Conservation (phyloP, 2,329 filamentous ascomycete species). For the Colletotrichum orchidophilum region DNA sequence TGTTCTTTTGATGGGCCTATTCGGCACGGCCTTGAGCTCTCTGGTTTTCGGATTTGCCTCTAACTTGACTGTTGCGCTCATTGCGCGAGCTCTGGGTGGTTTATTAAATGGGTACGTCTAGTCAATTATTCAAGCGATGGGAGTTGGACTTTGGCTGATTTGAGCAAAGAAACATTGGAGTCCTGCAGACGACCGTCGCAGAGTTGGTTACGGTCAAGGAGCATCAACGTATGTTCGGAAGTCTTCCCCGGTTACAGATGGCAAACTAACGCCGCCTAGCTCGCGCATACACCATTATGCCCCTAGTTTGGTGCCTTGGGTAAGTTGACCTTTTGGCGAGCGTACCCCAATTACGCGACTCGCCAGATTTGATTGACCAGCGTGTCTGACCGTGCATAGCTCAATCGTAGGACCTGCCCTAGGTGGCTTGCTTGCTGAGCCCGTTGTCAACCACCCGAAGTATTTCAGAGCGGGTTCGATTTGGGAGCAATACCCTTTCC, state of each 20-base stretch:
- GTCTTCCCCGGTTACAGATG: constrained; percentile 13
- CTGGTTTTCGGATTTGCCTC: constrained; percentile 90
- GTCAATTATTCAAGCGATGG: neutral
- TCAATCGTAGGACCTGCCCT: constrained; percentile 94
- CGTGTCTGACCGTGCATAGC: constrained; percentile 54
- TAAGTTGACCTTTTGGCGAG: constrained; percentile 51
- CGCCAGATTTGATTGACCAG: neutral
- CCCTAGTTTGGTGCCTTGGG: constrained; percentile 97
- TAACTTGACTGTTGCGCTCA: constrained; percentile 81
- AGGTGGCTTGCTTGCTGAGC: constrained; percentile 88
- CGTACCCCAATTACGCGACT: constrained; percentile 3
- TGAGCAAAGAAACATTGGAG: constrained; percentile 81
- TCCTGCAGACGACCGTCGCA: constrained; percentile 93
- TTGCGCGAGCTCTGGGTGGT: constrained; percentile 89
- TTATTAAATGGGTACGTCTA: constrained; percentile 84
- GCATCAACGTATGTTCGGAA: constrained; percentile 77
- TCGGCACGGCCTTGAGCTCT: constrained; percentile 92
- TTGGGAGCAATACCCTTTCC: constrained; percentile 88
- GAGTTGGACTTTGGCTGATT: constrained; percentile 36
- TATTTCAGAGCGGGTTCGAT: constrained; percentile 78
- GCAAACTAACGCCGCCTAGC: constrained; percentile 59
- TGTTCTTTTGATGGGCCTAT: constrained; percentile 86
- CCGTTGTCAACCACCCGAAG: constrained; percentile 82
- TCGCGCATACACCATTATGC: constrained; percentile 96
- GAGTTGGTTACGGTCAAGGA: constrained; percentile 93